Conservation (phyloP, 345 rosid genomes). For the Syzygium aromaticum region DNA sequence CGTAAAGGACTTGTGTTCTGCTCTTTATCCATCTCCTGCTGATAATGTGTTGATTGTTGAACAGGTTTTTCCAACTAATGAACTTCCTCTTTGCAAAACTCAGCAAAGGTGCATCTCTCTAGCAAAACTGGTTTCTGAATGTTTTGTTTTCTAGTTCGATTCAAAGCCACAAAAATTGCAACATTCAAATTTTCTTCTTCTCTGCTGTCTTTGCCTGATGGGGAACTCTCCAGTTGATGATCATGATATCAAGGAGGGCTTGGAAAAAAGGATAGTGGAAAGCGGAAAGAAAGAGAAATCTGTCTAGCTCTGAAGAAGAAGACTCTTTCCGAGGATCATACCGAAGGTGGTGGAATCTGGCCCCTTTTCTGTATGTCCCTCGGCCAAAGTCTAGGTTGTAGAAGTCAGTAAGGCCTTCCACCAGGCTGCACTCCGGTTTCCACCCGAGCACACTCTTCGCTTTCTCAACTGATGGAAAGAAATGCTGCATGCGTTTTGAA, state of each 20-base stretch:
- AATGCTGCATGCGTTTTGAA: conserved; percentile 54
- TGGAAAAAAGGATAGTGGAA: not conserved
- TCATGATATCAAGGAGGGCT: not conserved
- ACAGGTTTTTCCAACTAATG: not conserved
- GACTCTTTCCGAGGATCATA: not conserved
- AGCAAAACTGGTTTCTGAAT: not conserved
- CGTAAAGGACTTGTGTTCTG: not conserved
- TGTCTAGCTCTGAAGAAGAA: not conserved
- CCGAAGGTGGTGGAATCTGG: too few relatives aligned
- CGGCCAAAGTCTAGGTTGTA: conserved; percentile 5
- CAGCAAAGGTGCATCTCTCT: not conserved
- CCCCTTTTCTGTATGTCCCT: not conserved
- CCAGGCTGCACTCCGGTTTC: conserved; percentile 70
- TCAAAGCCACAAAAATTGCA: not conserved
- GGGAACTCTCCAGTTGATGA: not conserved
- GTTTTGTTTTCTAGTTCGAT: not conserved
- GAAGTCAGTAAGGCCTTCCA: conserved; percentile 82
- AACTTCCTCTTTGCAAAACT: not conserved
- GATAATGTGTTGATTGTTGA: not conserved
- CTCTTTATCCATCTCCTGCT: not conserved
- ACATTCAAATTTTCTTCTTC: not conserved
- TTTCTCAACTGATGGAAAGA: conserved; percentile 79
- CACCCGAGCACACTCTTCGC: conserved; percentile 74
- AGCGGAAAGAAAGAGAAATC: not conserved
- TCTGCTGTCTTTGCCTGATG: not conserved